A percentile compares a stretch with the other conserved stretches of the same genome.
phyloP scores from a whole-genome alignment of 2,329 filamentous ascomycete genomes.

The Alternaria consortialis region DNA sequence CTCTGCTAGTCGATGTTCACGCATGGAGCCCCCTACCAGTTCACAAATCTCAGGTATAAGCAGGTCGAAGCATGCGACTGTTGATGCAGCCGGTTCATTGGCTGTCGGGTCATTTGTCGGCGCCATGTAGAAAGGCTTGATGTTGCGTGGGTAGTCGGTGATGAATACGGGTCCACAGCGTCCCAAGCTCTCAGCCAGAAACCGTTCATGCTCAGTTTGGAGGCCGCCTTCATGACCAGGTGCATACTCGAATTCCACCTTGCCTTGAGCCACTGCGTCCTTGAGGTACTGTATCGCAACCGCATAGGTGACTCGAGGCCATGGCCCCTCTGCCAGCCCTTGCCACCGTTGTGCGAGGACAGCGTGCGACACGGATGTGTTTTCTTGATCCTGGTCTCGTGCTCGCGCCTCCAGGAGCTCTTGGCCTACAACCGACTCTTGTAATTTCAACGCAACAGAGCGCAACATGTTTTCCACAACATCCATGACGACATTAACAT shows the following conservation, averaged over 20 bases:
- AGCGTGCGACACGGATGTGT: slow-evolving; percentile 54
- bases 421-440: slow-evolving; percentile 60
- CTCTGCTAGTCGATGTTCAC: slow-evolving; percentile 77
- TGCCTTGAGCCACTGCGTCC: slow-evolving; percentile 61
- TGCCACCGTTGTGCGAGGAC: slow-evolving; percentile 75
- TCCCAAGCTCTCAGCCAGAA: slow-evolving; percentile 74
- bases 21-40: slow-evolving; percentile 86
- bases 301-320: slow-evolving; percentile 85
- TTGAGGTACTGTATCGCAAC: slow-evolving; percentile 76
- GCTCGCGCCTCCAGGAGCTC: slow-evolving; percentile 64
- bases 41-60: slow-evolving; percentile 87
- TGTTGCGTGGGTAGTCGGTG: slow-evolving; percentile 85
- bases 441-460: slow-evolving; percentile 61
- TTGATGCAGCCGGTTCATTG: slow-evolving; percentile 49
- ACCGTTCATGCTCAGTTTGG: slow-evolving; percentile 92
- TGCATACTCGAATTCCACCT: slow-evolving; percentile 68
- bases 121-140: slow-evolving; percentile 94
- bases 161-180: slow-evolving; percentile 80
- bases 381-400: slow-evolving; percentile 48
- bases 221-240: slow-evolving; percentile 78
- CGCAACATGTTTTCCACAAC: slow-evolving; percentile 82
- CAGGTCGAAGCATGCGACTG: slow-evolving; percentile 90
- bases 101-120: slow-evolving; percentile 49
- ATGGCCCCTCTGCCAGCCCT: slow-evolving; percentile 73
- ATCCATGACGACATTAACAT: slow-evolving; percentile 76